phyloP scores from a whole-genome alignment of 139 green algal genomes.

The Coelastrella sp. region DNA sequence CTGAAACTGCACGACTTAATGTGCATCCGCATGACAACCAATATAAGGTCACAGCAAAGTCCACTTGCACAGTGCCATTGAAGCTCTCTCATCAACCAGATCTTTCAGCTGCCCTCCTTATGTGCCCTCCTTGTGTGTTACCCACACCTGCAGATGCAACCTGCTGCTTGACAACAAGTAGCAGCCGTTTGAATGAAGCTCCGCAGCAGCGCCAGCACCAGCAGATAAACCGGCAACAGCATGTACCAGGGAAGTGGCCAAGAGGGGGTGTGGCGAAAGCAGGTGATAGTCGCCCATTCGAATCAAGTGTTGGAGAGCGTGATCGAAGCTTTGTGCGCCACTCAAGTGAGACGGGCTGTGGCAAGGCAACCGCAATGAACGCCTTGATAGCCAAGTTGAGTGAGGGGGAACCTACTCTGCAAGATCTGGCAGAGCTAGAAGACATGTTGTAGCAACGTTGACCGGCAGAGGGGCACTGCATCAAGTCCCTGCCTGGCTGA shows the following conservation, averaged over 20 bases:
- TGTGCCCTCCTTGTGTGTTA: too few relatives aligned
- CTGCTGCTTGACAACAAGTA: too few relatives aligned
- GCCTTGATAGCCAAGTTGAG: not conserved
- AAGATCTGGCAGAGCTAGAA: conserved; percentile 24
- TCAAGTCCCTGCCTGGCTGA: too few relatives aligned
- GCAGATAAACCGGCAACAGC: not conserved
- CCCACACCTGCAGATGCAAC: too few relatives aligned
- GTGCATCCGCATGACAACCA: too few relatives aligned
- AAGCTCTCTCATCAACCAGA: too few relatives aligned
- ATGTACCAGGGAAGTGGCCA: not conserved
- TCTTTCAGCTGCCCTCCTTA: too few relatives aligned
- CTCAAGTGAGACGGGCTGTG: too few relatives aligned
- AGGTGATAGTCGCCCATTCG: not conserved
- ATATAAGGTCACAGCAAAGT: too few relatives aligned
- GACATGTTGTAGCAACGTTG: not conserved
- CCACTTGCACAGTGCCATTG: too few relatives aligned
- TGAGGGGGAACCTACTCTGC: conserved; percentile 10
- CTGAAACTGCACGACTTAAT: not conserved
- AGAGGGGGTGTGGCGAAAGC: not conserved
- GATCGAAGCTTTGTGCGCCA: not conserved
- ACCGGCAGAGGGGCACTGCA: too few relatives aligned
- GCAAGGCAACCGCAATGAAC: not conserved
- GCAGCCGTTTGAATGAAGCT: not conserved
- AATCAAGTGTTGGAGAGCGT: not conserved
- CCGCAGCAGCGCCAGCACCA: conserved; percentile 15